A percentile compares a stretch with the other conserved stretches of the same genome.
Evolutionary conservation across 176 grass and related monocot genomes (phyloP).

Genomic region (Stipa capillata): DNA sequence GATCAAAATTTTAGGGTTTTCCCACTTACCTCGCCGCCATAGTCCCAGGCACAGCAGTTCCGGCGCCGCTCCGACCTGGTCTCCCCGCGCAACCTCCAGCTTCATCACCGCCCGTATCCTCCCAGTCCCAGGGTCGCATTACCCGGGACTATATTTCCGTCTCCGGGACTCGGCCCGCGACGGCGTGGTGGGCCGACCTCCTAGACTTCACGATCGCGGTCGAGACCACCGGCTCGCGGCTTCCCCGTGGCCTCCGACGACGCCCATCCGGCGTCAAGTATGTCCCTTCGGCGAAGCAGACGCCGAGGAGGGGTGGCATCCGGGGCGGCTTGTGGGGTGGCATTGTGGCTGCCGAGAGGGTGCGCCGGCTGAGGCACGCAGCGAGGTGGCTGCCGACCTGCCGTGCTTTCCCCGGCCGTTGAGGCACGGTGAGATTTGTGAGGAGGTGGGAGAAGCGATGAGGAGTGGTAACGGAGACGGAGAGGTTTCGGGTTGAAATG

Average conservation of each 20-base stretch:
- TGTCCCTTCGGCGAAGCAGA: conserved; percentile 14
- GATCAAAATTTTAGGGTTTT: not conserved
- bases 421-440: too few relatives aligned
- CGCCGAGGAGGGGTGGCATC: not conserved
- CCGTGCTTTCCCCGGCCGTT: not conserved
- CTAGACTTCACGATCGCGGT: too few relatives aligned
- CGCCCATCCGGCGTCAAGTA: conserved; percentile 3
- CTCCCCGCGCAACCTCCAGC: not conserved
- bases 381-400: not conserved
- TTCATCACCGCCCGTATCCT: not conserved
- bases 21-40: not conserved
- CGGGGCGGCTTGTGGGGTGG: not conserved
- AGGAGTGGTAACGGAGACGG: too few relatives aligned
- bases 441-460: too few relatives aligned
- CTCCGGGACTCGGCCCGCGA: not conserved
- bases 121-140: not conserved
- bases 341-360: not conserved
- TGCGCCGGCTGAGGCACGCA: not conserved
- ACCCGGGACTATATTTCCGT: not conserved
- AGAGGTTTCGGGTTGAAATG: too few relatives aligned
- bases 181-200: not conserved
- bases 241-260: conserved; percentile 4
- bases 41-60: not conserved
- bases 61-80: not conserved
- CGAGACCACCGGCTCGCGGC: not conserved